Conservation (phyloP, 768 basidiomycete species). For the Lactarius evosmus region DNA sequence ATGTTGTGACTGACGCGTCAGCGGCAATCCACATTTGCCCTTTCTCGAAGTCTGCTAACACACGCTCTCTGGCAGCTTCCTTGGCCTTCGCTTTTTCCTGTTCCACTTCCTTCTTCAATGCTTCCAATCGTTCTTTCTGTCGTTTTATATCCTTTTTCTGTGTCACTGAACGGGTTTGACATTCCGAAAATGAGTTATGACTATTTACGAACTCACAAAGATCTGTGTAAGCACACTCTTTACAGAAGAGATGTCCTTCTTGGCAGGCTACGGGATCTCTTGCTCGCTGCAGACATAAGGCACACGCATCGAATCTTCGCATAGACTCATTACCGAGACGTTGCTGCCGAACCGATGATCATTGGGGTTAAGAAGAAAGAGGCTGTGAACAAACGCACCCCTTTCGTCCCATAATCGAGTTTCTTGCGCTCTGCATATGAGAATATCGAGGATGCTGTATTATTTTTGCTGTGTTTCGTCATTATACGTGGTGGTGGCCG, state of each 20-base stretch:
- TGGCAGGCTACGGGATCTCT: conserved; percentile 79
- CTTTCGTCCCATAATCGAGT: conserved; percentile 80
- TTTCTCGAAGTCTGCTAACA: conserved; percentile 85
- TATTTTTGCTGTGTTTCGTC: conserved; percentile 91
- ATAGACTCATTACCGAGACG: conserved; percentile 89
- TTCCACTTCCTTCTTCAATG: conserved; percentile 74
- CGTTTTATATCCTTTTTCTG: conserved; percentile 93
- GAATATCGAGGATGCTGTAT: conserved; percentile 85
- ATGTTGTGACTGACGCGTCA: conserved; percentile 40
- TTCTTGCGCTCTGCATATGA: conserved; percentile 88
- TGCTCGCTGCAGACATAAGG: conserved; percentile 81
- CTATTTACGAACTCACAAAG: conserved; percentile 50
- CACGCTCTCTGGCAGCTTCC: conserved; percentile 80
- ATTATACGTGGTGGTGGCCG: conserved; percentile 38
- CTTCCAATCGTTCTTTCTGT: conserved; percentile 78
- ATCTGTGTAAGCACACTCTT: conserved; percentile 88
- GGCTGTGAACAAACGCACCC: conserved; percentile 40
- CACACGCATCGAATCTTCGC: conserved; percentile 88
- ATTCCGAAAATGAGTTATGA: not conserved
- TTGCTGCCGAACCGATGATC: conserved; percentile 44
- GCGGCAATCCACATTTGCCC: conserved; percentile 72
- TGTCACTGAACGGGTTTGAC: conserved; percentile 47
- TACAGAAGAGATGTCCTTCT: conserved; percentile 92
- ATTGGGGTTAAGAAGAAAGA: not conserved
- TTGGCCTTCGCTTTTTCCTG: conserved; percentile 67